Evolutionary conservation across 257 asterid genomes (phyloP).

Genomic region (Salvia rosmarinus): DNA sequence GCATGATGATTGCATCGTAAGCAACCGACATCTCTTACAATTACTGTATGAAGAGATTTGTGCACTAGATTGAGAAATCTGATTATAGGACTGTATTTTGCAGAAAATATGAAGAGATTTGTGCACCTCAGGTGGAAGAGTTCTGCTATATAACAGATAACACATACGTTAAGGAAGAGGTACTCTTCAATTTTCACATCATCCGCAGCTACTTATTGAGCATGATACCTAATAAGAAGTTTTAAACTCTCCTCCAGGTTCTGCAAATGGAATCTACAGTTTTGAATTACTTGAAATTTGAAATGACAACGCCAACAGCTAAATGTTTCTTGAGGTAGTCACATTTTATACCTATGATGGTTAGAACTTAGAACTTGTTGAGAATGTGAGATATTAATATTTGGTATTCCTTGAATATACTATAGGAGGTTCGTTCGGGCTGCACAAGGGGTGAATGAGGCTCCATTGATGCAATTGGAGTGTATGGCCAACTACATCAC

Average conservation of each 20-base stretch:
- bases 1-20: conserved; percentile 99
- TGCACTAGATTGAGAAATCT: too few species aligned
- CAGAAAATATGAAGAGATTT: conserved; percentile 95
- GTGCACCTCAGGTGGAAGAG: conserved; percentile 93
- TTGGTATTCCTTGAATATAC: conserved; percentile 21
- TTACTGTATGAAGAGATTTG: not conserved
- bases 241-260: conserved; percentile 50
- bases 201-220: not conserved
- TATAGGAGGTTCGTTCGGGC: conserved; percentile 85
- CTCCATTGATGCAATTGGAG: conserved; percentile 73
- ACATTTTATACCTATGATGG: conserved; percentile 1
- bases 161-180: conserved; percentile 90
- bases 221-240: conserved; percentile 20
- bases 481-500: conserved; percentile 62
- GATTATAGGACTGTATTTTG: conserved; percentile 27
- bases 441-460: conserved; percentile 81
- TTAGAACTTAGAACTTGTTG: not conserved
- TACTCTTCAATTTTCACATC: conserved; percentile 20
- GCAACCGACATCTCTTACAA: conserved; percentile 27
- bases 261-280: conserved; percentile 85
- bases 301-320: conserved; percentile 82
- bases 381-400: not conserved
- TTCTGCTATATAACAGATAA: conserved; percentile 93
- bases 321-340: conserved; percentile 84
- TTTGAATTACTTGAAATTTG: conserved; percentile 78